Conservation (phyloP, 169 alveolate species). For the Babesia gibsoni region DNA sequence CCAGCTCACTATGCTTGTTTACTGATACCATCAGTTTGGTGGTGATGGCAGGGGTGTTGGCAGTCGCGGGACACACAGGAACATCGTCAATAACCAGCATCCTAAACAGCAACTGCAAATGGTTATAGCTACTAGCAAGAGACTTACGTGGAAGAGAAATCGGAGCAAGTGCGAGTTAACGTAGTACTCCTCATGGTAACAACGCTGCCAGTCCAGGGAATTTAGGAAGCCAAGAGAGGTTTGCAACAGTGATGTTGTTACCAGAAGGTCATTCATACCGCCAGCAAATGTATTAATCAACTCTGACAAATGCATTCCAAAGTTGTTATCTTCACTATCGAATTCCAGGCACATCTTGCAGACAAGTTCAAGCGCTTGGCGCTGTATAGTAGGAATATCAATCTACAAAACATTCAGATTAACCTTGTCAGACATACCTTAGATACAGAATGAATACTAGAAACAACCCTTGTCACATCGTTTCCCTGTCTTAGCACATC, state of each 20-base stretch:
- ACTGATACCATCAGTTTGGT: background rate
- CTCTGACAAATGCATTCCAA: conserved; percentile 14
- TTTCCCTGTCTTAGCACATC: conserved; percentile 9
- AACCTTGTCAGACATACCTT: conserved; percentile 6
- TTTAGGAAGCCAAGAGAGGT: conserved; percentile 37
- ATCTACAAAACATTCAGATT: background rate
- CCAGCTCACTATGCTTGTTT: conserved; percentile 3
- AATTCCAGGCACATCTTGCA: conserved; percentile 59
- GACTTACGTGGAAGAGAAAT: conserved; percentile 21
- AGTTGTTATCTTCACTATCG: conserved; percentile 45
- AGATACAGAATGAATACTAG: background rate
- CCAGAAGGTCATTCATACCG: conserved; percentile 7
- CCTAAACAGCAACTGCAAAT: conserved; percentile 2
- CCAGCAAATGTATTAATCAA: background rate
- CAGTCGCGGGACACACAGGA: background rate
- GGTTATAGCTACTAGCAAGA: background rate
- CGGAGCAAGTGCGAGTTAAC: conserved; percentile 27
- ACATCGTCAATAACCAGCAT: background rate
- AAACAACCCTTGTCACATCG: background rate
- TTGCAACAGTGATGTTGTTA: conserved; percentile 28
- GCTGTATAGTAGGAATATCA: conserved; percentile 40
- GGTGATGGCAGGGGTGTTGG: background rate
- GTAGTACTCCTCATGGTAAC: conserved; percentile 15
- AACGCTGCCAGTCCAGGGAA: conserved; percentile 35
- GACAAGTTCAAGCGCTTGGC: conserved; percentile 23